Conservation (phyloP, 2,329 filamentous ascomycete genomes). For the Paraphaeosphaeria sporulosa region DNA sequence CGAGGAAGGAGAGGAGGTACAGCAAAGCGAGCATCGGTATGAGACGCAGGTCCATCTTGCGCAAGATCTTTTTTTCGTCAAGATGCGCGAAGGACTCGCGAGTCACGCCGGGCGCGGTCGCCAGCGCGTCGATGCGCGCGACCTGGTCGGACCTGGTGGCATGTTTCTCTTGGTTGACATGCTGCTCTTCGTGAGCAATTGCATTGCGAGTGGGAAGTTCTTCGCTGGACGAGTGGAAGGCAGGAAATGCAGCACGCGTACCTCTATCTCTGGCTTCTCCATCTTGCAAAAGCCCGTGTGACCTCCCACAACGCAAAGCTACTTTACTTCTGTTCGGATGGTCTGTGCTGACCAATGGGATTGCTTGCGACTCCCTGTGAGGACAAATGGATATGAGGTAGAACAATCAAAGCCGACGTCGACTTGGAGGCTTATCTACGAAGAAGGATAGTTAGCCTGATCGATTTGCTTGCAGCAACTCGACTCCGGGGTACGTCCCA, state of each 20-base stretch:
- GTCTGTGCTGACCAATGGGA: no score
- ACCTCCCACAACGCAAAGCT: background rate
- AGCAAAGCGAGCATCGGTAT: conserved; percentile 51
- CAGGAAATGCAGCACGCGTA: background rate
- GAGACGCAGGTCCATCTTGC: conserved; percentile 51
- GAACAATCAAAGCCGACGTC: no score
- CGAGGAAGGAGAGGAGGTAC: conserved; percentile 49
- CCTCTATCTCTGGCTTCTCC: conserved; percentile 12
- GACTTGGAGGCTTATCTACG: no score
- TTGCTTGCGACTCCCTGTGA: no score
- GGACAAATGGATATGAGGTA: no score
- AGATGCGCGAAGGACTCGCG: conserved; percentile 45
- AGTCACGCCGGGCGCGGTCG: conserved; percentile 35
- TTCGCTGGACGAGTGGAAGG: no score
- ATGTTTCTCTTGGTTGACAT: background rate
- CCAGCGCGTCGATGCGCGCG: conserved; percentile 34
- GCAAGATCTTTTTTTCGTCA: conserved; percentile 49
- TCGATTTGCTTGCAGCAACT: no score
- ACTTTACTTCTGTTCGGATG: background rate
- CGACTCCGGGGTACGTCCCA: no score
- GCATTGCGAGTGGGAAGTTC: background rate
- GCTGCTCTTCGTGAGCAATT: background rate
- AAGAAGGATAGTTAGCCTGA: no score
- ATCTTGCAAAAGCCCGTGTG: conserved; percentile 10
- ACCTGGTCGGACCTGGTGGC: conserved; percentile 27